A percentile compares a stretch with the other conserved stretches of the same genome.
Evolutionary conservation across 2,329 filamentous ascomycete genomes (phyloP).

Genomic region (Monosporascus sp.): DNA sequence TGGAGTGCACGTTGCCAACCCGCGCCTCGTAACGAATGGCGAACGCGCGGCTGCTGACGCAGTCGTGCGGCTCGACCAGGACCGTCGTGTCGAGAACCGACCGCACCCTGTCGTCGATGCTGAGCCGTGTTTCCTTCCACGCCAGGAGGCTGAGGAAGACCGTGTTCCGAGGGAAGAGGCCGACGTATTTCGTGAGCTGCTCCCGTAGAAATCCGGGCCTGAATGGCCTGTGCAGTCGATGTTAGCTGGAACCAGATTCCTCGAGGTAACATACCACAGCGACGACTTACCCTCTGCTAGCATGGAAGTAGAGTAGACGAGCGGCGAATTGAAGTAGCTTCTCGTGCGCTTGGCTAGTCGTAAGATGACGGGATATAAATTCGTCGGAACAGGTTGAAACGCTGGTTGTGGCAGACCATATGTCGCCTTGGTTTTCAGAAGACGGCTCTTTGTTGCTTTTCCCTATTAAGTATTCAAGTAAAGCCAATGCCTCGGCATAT

Average conservation of each 20-base stretch:
- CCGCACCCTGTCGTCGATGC: slow-evolving; percentile 73
- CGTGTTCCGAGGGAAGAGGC: slow-evolving; percentile 67
- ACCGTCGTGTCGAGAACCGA: slow-evolving; percentile 53
- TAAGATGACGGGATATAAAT: slow-evolving; percentile 32
- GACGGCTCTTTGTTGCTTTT: slow-evolving; percentile 36
- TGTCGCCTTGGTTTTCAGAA: slow-evolving; percentile 48
- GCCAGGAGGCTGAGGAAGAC: slow-evolving; percentile 67
- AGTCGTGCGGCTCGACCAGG: slow-evolving; percentile 34
- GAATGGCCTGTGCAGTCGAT: slow-evolving; percentile 47
- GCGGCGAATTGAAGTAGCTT: slow-evolving; percentile 64
- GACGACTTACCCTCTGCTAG: slow-evolving; percentile 46
- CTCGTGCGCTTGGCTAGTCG: slow-evolving; percentile 45
- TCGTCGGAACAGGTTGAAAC: slow-evolving; percentile 38
- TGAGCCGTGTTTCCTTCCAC: slow-evolving; percentile 68
- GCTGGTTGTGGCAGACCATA: slow-evolving; percentile 42
- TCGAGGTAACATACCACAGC: neutral
- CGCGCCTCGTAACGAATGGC: slow-evolving; percentile 46
- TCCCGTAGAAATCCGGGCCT: slow-evolving; percentile 61
- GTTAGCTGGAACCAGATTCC: slow-evolving; percentile 5
- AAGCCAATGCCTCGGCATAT: slow-evolving; percentile 55
- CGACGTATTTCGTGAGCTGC: slow-evolving; percentile 56
- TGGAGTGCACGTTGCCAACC: slow-evolving; percentile 44
- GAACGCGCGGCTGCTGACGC: slow-evolving; percentile 41
- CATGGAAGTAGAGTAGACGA: slow-evolving; percentile 61
- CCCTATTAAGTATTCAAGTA: slow-evolving; percentile 62